These are phyloP conservation scores for Staphylotrichum longicolle DNA, from an alignment of 495 filamentous ascomycete species.

Conservation along the genomic window DNA sequence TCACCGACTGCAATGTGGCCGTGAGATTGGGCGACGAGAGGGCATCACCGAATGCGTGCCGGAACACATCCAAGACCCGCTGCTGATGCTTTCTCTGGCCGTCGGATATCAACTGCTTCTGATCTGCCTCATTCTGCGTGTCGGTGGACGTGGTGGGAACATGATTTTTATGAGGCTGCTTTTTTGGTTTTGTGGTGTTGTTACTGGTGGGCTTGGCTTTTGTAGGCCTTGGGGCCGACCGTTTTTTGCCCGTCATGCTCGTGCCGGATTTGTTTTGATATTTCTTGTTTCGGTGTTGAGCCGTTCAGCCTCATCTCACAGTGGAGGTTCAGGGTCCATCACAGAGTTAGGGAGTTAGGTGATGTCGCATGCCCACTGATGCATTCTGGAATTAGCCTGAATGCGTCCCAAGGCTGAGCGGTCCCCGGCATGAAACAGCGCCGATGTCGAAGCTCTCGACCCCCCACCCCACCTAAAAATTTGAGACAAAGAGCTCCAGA, in stretches of 20 bases:
- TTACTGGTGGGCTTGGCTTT: not conserved
- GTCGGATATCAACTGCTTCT: not conserved
- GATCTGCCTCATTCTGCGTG: not conserved
- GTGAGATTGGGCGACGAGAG: constrained; percentile 39
- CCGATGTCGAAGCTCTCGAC: not conserved
- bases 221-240: not conserved
- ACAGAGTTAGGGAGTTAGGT: no score
- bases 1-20: constrained; percentile 70
- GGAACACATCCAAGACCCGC: constrained; percentile 73
- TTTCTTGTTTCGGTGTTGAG: constrained; percentile 9
- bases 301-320: constrained; percentile 12
- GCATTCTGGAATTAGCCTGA: constrained; percentile 7
- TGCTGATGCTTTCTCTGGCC: constrained; percentile 56
- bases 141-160: not conserved
- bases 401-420: not conserved
- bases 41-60: constrained; percentile 52
- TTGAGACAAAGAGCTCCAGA: not conserved
- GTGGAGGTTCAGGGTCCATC: constrained; percentile 5
- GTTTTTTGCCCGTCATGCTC: constrained; percentile 10
- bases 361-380: no score
- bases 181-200: constrained; percentile 1
- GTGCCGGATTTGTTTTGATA: constrained; percentile 8
- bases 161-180: not conserved
- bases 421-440: not conserved
- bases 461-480: not conserved